Evolutionary conservation across 768 basidiomycete species (phyloP).

Genomic region (Postia placenta): DNA sequence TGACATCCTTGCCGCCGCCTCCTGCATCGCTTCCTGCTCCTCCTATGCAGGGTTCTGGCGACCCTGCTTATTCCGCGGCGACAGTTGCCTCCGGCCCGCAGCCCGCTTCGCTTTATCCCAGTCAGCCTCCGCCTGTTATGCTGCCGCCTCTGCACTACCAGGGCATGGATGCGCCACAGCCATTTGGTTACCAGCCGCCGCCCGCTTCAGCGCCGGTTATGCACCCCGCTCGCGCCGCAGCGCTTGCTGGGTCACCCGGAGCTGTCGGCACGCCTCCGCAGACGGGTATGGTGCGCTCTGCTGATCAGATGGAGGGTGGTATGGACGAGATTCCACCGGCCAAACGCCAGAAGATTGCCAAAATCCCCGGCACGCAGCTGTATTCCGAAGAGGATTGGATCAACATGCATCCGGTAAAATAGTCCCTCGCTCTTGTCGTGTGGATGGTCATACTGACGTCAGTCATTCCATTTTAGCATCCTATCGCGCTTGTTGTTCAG

Average conservation of each 20-base stretch:
- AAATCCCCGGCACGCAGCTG: slow-evolving; percentile 74
- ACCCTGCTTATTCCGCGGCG: slow-evolving; percentile 68
- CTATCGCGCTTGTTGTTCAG: slow-evolving; percentile 81
- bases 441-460: slow-evolving; percentile 1
- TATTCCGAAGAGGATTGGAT: slow-evolving; percentile 92
- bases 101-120: slow-evolving; percentile 67
- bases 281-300: slow-evolving; percentile 68
- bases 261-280: slow-evolving; percentile 33
- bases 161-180: slow-evolving; percentile 67
- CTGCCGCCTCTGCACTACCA: slow-evolving; percentile 82
- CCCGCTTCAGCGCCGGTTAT: slow-evolving; percentile 29
- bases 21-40: slow-evolving; percentile 72
- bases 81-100: slow-evolving; percentile 90
- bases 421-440: not conserved
- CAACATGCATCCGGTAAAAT: slow-evolving; percentile 72
- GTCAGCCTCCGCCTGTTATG: slow-evolving; percentile 65
- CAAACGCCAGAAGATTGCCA: slow-evolving; percentile 84
- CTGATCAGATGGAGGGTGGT: slow-evolving; percentile 74
- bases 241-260: slow-evolving; percentile 49
- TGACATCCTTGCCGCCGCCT: slow-evolving; percentile 60
- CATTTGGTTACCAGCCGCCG: slow-evolving; percentile 75
- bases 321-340: slow-evolving; percentile 68
- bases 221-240: slow-evolving; percentile 19
- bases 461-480: slow-evolving; percentile 49
- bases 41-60: slow-evolving; percentile 42